Conservation (phyloP, 1,284 basidiomycete genomes). For the Retiboletus flavoniger region DNA sequence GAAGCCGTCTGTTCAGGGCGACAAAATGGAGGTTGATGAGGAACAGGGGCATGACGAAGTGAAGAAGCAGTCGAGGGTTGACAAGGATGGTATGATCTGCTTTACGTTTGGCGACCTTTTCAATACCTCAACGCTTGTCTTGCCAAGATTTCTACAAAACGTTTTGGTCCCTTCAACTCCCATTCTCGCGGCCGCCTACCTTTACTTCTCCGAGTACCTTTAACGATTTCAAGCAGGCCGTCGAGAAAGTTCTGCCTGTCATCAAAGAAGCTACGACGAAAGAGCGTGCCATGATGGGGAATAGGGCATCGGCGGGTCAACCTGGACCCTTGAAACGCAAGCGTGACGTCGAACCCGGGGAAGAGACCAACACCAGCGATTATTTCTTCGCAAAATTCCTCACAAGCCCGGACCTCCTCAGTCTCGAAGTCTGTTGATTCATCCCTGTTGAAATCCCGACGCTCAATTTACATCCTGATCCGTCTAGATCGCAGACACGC, state of each 20-base stretch:
- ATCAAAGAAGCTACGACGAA: constrained; percentile 83
- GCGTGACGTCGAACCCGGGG: constrained; percentile 53
- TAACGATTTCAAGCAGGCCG: constrained; percentile 61
- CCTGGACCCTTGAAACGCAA: constrained; percentile 57
- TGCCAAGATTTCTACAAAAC: constrained; percentile 72
- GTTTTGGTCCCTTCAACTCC: constrained; percentile 82
- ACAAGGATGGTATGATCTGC: constrained; percentile 60
- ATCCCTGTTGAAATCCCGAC: background rate
- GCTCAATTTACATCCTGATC: constrained; percentile 6
- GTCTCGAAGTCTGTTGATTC: constrained; percentile 66
- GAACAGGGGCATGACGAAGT: constrained; percentile 42
- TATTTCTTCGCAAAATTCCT: constrained; percentile 93
- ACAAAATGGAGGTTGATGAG: constrained; percentile 42
- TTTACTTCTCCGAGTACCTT: constrained; percentile 59
- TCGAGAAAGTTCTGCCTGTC: constrained; percentile 69
- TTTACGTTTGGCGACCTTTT: background rate
- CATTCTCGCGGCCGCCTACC: constrained; percentile 68
- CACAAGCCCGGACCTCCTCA: constrained; percentile 81
- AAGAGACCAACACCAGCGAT: constrained; percentile 52
- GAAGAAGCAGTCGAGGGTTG: constrained; percentile 42
- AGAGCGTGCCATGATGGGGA: constrained; percentile 80
- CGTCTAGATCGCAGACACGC: constrained; percentile 76
- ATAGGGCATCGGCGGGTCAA: constrained; percentile 43
- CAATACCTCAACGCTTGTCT: constrained; percentile 2
- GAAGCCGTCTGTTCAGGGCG: constrained; percentile 22